A percentile compares a stretch with the other conserved stretches of the same genome.
Evolutionary conservation across 768 basidiomycete species (phyloP).

Genomic region (Tylopilus subfusipes): DNA sequence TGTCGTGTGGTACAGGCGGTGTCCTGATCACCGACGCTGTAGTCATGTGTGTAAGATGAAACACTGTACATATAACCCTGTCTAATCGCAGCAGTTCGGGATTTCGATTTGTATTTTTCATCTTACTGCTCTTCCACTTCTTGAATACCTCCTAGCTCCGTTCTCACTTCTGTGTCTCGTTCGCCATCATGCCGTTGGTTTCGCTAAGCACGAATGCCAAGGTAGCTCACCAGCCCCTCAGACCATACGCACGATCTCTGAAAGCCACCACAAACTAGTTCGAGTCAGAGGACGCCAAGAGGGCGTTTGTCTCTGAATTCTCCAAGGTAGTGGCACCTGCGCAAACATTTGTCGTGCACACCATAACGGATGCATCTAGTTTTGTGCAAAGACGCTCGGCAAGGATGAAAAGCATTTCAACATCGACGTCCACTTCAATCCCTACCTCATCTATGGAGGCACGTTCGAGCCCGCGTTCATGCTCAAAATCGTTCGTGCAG

Average conservation of each 20-base stretch:
- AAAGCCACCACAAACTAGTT: constrained; percentile 3
- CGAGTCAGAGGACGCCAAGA: constrained; percentile 27
- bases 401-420: constrained; percentile 57
- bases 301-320: constrained; percentile 45
- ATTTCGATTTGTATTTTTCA: no score
- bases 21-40: no score
- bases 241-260: not conserved
- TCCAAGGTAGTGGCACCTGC: constrained; percentile 43
- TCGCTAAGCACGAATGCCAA: constrained; percentile 39
- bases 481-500: constrained; percentile 55
- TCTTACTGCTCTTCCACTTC: no score
- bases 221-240: constrained; percentile 13
- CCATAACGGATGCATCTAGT: constrained; percentile 30
- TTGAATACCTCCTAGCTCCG: not conserved
- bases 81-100: no score
- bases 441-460: constrained; percentile 57
- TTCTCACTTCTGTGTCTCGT: not conserved
- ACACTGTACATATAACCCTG: not conserved
- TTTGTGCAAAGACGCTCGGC: constrained; percentile 47
- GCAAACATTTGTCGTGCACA: not conserved
- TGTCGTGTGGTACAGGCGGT: no score
- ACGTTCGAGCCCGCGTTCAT: constrained; percentile 65
- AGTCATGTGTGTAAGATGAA: not conserved
- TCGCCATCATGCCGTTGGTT: constrained; percentile 34
- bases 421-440: constrained; percentile 54